phyloP scores from a whole-genome alignment of 2,329 filamentous ascomycete species.

The Colletotrichum viniferum region DNA sequence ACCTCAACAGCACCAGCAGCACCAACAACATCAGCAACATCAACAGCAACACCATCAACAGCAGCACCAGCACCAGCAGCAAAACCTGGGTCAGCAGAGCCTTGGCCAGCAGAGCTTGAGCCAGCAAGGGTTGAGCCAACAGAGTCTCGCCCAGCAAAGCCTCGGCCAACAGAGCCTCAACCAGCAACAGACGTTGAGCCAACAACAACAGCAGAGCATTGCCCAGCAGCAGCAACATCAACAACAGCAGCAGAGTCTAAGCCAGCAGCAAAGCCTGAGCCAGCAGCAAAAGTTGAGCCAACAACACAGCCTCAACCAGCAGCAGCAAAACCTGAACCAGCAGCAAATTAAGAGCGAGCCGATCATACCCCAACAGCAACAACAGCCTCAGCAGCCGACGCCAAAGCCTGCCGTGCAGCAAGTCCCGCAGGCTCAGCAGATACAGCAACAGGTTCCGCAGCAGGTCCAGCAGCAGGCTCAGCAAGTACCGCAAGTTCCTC shows the following conservation, averaged over 20 bases:
- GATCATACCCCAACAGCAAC: constrained; percentile 12
- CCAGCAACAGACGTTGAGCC: constrained; percentile 33
- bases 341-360: constrained; percentile 28
- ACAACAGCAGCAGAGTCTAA: constrained; percentile 34
- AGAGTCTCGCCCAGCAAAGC: constrained; percentile 28
- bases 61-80: constrained; percentile 27
- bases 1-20: constrained; percentile 30
- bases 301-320: constrained; percentile 32
- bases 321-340: constrained; percentile 30
- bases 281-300: constrained; percentile 34
- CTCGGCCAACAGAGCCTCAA: constrained; percentile 33
- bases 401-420: constrained; percentile 22
- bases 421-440: constrained; percentile 22
- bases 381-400: constrained; percentile 4
- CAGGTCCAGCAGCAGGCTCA: constrained; percentile 34
- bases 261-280: constrained; percentile 33
- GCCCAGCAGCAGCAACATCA: constrained; percentile 31
- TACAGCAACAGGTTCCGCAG: constrained; percentile 23
- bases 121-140: constrained; percentile 33
- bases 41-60: constrained; percentile 30
- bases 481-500: constrained; percentile 24
- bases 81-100: constrained; percentile 23
- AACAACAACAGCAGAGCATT: constrained; percentile 31
- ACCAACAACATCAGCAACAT: constrained; percentile 32
- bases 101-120: constrained; percentile 32